phyloP scores from a whole-genome alignment of 257 asterid species.

The Forsythia suspensa region DNA sequence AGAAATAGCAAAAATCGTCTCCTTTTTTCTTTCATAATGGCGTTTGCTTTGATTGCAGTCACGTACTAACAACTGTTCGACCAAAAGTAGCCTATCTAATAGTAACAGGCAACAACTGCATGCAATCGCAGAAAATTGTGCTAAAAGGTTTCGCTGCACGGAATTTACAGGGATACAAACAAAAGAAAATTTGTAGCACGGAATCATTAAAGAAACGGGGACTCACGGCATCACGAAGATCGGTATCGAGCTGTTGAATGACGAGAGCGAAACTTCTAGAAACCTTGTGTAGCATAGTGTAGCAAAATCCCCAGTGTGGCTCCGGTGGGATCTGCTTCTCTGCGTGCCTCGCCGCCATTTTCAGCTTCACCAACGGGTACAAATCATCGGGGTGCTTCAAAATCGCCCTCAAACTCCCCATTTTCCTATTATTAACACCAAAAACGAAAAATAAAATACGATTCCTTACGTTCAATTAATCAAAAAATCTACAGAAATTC shows the following conservation, averaged over 20 bases:
- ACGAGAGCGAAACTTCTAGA: constrained; percentile 88
- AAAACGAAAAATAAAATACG: constrained; percentile 11
- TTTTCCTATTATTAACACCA: constrained; percentile 25
- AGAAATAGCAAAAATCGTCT: neutral
- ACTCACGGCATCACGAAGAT: constrained; percentile 95
- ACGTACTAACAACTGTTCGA: neutral
- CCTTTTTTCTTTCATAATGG: neutral
- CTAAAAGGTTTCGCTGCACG: neutral
- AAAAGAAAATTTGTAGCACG: neutral
- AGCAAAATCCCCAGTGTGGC: constrained; percentile 97
- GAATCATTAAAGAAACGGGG: constrained; percentile 3
- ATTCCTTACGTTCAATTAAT: neutral
- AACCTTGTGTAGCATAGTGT: constrained; percentile 83
- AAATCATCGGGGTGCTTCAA: constrained; percentile 84
- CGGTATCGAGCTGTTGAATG: constrained; percentile 88
- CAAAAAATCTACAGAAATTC: neutral
- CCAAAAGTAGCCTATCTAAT: neutral
- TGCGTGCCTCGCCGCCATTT: constrained; percentile 62
- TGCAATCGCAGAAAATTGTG: neutral
- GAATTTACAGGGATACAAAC: constrained; percentile 10
- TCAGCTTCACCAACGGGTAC: constrained; percentile 78
- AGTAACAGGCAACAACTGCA: neutral
- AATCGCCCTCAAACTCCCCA: constrained; percentile 73
- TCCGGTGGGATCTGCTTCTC: constrained; percentile 89
- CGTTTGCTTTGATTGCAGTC: neutral